Evolutionary conservation across 2,329 filamentous ascomycete species (phyloP), one percentile per base, ranked within the genome.

Genomic region (Pyricularia sp.): DNA sequence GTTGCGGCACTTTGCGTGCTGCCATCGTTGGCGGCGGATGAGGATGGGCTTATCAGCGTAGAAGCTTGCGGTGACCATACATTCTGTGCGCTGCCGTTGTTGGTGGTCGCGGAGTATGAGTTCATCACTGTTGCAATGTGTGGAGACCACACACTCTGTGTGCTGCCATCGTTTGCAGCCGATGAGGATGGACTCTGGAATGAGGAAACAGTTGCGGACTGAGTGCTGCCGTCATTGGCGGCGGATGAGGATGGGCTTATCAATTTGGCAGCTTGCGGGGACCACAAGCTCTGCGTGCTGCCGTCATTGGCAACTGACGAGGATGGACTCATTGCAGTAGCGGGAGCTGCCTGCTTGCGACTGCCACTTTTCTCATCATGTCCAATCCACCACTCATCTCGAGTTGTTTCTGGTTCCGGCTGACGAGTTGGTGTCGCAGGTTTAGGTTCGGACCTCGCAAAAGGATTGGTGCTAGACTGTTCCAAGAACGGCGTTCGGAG

Each of bases 401-500:
- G 9, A 63, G 31, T 28, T 12, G 62, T 44, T 10, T 40, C 69
- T 72, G 62, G 67, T 72, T 66, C 68, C 66, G 44, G 60, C 57
- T 30, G 59, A 24, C 26, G 60, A 33, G 60, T 8, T 13, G 33
- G 12, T 16, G 31, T 24, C 30, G 22, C 60, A 22, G 19, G 7
- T 22, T 40, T 62, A 9, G 22, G 31, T 10, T 33, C 4, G 3
- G 70, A 75, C 61, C 75, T 75, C 61, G 75, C 76, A 61, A 78
- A 75, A 26, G 81, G 79, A 49, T 63, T 63, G n/a, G 31, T 49
- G 62, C 30, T 63, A 40, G 33, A 28, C 40, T 63, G 62, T 44
- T 63, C 35, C 19, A 75, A 70, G 70, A 91, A 91, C 0, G 89
- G 89, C 1, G 88, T 89, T 8, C 83, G 87, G 65, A 92, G 84